phyloP scores from a whole-genome alignment of 352 stramenopile genomes.

The Phytophthora crassamura region DNA sequence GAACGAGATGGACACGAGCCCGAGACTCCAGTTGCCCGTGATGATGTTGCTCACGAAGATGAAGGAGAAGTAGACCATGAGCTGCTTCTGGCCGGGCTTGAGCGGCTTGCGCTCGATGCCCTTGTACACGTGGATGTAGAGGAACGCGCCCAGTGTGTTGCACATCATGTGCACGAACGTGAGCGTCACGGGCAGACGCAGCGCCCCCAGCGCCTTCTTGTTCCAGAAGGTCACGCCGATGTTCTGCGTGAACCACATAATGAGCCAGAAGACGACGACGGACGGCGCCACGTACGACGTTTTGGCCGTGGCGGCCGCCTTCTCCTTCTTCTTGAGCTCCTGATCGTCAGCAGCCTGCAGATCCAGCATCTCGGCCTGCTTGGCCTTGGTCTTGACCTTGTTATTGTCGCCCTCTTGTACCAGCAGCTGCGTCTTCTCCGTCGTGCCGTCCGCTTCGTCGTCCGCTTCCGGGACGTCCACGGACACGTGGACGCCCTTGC shows the following conservation, averaged over 20 bases:
- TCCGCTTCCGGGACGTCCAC: constrained; percentile 30
- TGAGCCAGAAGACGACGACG: constrained; percentile 82
- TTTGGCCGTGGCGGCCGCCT: constrained; percentile 36
- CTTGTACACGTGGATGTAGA: constrained; percentile 79
- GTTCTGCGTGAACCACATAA: constrained; percentile 92
- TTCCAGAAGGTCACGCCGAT: constrained; percentile 96
- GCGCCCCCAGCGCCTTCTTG: constrained; percentile 89
- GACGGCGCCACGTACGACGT: constrained; percentile 73
- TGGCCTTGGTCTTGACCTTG: constrained; percentile 12
- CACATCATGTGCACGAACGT: constrained; percentile 95
- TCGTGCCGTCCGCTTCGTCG: constrained; percentile 19
- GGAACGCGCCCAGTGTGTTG: constrained; percentile 89
- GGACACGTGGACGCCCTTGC: constrained; percentile 27
- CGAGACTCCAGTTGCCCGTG: constrained; percentile 93
- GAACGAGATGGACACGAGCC: constrained; percentile 95
- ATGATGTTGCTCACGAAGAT: constrained; percentile 97
- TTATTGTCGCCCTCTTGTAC: constrained; percentile 16
- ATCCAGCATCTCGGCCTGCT: constrained; percentile 18
- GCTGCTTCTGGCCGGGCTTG: constrained; percentile 64
- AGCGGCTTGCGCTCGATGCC: constrained; percentile 75
- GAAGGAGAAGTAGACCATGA: constrained; percentile 91
- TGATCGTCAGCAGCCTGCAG: constrained; percentile 24
- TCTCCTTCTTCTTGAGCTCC: constrained; percentile 33
- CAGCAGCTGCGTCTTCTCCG: constrained; percentile 36
- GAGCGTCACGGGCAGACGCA: constrained; percentile 80